Evolutionary conservation across 768 basidiomycete species (phyloP).

Genomic region (Tulasnella sp.): DNA sequence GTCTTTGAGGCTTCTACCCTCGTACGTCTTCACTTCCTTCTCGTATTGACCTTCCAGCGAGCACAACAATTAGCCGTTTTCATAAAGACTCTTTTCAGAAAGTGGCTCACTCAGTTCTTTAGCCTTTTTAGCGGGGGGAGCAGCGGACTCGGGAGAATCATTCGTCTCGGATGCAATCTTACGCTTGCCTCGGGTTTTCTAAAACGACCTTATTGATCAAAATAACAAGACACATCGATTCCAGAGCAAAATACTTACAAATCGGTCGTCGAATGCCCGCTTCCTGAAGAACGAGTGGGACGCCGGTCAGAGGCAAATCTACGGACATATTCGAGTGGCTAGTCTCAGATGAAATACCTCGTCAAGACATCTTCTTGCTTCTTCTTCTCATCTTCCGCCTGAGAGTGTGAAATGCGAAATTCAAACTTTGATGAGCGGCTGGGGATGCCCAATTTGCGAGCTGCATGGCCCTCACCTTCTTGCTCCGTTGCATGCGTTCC

Average conservation of each 20-base stretch:
- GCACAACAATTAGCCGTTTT: not conserved
- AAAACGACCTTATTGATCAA: not conserved
- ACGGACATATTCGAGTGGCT: not conserved
- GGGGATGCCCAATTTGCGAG: not conserved
- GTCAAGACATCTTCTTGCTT: constrained; percentile 40
- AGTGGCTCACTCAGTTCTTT: constrained; percentile 28
- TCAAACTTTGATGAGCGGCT: constrained; percentile 6
- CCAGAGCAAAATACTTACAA: constrained; percentile 34
- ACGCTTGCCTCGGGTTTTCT: constrained; percentile 54
- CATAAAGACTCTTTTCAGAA: not conserved
- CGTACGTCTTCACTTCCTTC: constrained; percentile 32
- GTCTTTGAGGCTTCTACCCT: constrained; percentile 33
- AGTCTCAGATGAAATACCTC: constrained; percentile 28
- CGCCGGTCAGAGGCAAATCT: not conserved
- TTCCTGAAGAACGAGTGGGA: constrained; percentile 32
- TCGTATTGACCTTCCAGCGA: constrained; percentile 28
- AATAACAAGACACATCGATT: not conserved
- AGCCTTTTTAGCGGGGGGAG: constrained; percentile 32
- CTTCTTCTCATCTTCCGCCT: constrained; percentile 51
- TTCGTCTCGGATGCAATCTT: constrained; percentile 23
- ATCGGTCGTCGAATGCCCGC: constrained; percentile 46
- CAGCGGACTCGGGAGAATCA: constrained; percentile 21
- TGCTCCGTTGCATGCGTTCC: constrained; percentile 47
- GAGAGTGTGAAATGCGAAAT: not conserved
- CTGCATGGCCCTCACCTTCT: constrained; percentile 32